A percentile compares a stretch with the other conserved stretches of the same genome.
Conservation (phyloP, 257 asterid genomes). For the Solanum dulcamara region DNA sequence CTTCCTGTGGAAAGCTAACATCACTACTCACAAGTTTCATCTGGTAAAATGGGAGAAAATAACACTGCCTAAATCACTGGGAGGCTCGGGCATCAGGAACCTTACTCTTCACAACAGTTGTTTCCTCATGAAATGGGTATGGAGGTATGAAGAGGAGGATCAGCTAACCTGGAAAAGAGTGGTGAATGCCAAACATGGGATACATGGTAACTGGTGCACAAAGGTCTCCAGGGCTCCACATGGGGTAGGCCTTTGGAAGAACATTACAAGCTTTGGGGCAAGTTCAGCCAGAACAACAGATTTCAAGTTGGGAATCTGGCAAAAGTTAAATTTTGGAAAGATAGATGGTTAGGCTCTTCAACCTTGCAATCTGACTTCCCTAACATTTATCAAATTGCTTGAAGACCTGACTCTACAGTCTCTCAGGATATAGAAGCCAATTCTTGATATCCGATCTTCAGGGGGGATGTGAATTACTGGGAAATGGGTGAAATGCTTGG, state of each 20-base stretch:
- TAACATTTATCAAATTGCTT: background rate
- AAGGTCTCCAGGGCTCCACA: background rate
- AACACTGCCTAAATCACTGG: background rate
- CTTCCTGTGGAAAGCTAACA: background rate
- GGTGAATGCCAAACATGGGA: background rate
- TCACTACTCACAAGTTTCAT: background rate
- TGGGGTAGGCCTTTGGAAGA: background rate
- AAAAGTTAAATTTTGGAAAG: background rate
- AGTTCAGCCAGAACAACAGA: background rate
- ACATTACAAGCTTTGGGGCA: background rate
- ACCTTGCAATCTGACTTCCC: background rate
- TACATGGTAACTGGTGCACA: background rate
- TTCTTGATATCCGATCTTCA: background rate
- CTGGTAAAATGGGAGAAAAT: background rate
- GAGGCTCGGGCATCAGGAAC: background rate
- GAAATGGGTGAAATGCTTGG: background rate
- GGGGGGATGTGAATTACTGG: background rate
- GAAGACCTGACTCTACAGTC: background rate
- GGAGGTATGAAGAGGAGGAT: background rate
- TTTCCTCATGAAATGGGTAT: background rate
- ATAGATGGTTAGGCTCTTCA: background rate
- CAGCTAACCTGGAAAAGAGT: background rate
- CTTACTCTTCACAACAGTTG: background rate
- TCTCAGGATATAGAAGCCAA: background rate
- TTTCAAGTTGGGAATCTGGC: background rate